Conservation (phyloP, 1,284 basidiomycete species). For the Ustilago crameri region DNA sequence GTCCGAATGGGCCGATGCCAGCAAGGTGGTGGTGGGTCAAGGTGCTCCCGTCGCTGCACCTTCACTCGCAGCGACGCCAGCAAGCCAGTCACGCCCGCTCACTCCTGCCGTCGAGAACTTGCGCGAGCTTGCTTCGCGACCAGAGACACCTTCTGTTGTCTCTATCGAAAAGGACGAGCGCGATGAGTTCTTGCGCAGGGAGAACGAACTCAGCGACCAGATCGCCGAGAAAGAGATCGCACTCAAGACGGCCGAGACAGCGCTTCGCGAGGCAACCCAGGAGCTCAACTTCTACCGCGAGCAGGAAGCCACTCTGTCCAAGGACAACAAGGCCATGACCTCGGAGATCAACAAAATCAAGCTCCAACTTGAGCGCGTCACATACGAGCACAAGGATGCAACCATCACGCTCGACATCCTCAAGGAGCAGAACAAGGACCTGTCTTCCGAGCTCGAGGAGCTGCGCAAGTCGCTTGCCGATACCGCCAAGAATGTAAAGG, state of each 20-base stretch:
- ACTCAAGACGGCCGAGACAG: conserved; percentile 53
- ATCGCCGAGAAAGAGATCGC: conserved; percentile 79
- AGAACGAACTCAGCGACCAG: conserved; percentile 95
- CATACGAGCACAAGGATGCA: conserved; percentile 95
- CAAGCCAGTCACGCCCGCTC: conserved; percentile 71
- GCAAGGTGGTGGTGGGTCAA: conserved; percentile 72
- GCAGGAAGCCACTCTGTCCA: conserved; percentile 71
- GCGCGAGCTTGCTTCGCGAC: conserved; percentile 72
- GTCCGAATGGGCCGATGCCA: conserved; percentile 81
- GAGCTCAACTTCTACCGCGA: conserved; percentile 90
- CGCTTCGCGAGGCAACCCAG: conserved; percentile 73
- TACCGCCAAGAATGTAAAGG: conserved; percentile 40
- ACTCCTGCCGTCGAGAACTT: conserved; percentile 83
- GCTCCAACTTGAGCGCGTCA: conserved; percentile 88
- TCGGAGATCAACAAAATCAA: conserved; percentile 85
- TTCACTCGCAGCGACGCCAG: conserved; percentile 52
- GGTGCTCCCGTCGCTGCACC: conserved; percentile 53
- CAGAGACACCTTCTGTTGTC: conserved; percentile 77
- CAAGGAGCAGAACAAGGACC: conserved; percentile 92
- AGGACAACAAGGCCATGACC: conserved; percentile 65
- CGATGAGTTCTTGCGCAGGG: conserved; percentile 93
- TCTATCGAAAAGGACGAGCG: conserved; percentile 94
- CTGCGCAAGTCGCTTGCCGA: conserved; percentile 70
- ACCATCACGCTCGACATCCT: conserved; percentile 94
- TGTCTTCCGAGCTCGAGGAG: conserved; percentile 88